A percentile compares a stretch with the other conserved stretches of the same genome.
Evolutionary conservation across 352 stramenopile species (phyloP).

Genomic region (Phytopythium cucurbitacearum): DNA sequence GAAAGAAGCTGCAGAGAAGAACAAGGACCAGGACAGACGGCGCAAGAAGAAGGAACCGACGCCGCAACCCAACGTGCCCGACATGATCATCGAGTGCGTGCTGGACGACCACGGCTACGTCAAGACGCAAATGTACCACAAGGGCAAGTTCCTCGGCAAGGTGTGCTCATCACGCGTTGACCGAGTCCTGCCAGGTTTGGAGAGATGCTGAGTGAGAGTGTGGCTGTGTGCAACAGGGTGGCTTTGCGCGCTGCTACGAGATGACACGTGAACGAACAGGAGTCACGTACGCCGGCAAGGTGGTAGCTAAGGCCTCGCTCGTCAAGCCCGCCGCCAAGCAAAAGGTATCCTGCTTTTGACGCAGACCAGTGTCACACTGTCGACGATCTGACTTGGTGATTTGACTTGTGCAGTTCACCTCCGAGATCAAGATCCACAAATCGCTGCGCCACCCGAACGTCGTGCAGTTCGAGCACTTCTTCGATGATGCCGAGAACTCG

Average conservation of each 20-base stretch:
- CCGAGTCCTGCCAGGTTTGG: not conserved
- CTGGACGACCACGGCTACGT: slow-evolving; percentile 47
- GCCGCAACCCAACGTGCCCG: slow-evolving; percentile 34
- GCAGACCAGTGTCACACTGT: slow-evolving; percentile 1
- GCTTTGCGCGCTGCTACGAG: slow-evolving; percentile 98
- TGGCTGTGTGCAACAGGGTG: slow-evolving; percentile 63
- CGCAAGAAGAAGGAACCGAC: slow-evolving; percentile 23
- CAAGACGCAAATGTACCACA: slow-evolving; percentile 79
- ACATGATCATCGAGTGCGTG: slow-evolving; percentile 67
- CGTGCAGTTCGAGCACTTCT: slow-evolving; percentile 98
- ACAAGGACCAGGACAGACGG: slow-evolving; percentile 15
- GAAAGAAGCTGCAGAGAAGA: slow-evolving; percentile 5
- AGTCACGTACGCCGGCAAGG: slow-evolving; percentile 95
- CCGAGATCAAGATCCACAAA: slow-evolving; percentile 99
- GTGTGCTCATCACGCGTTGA: slow-evolving; percentile 13
- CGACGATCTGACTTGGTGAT: slow-evolving; percentile 31
- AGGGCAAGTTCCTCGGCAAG: slow-evolving; percentile 94
- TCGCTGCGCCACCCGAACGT: slow-evolving; percentile 93
- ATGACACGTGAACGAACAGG: slow-evolving; percentile 92
- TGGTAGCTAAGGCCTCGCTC: slow-evolving; percentile 97
- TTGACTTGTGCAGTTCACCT: slow-evolving; percentile 62
- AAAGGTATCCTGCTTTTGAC: slow-evolving; percentile 79
- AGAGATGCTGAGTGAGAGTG: not conserved
- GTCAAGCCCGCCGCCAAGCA: slow-evolving; percentile 94
- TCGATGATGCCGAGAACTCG: slow-evolving; percentile 96